Base-by-base conservation (phyloP, 164 flowering plant genomes). In the Vitis riparia region DNA sequence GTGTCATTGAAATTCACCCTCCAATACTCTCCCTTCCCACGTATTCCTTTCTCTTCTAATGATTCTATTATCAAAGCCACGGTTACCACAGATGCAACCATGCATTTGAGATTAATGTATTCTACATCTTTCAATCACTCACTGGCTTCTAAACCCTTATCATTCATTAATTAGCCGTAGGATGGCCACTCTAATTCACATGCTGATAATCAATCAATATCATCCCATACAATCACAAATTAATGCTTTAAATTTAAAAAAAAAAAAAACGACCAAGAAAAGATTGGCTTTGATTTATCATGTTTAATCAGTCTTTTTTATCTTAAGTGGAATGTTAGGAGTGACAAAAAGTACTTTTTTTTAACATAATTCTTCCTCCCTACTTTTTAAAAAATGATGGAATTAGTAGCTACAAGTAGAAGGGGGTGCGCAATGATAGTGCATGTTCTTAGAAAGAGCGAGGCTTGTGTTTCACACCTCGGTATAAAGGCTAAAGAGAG, bases 381-480 rank as follows among this genome's bases (percentile, higher is more conserved):
- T 3, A 37, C 12, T 47, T 59, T 62, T 9, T 49, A 52, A 44
- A 48, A 47, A 37, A 59, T 66, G 70, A n/a, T 58, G 58, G 65
- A 59, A 67, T 64, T 59, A 55, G 59, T 37, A 72, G 62, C 79
- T 57, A 66, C 65, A 30, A 59, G 44, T 37, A 37, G 44, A 37
- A 37, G 44, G 44, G 44, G 73, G 30, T 56, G 32, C 14, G 70
- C 74, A 78, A 81, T 81, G 69, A 78, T 76, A 51, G 76, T 63
- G 30, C 11, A 52, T 67, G 68, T 67, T 56, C 65, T 47, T 56
- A 50, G 67, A 71, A 73, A 37, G 44, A 37, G 44, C 44, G 80
- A 79, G 75, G 76, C 85, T 82, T 82, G 71, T 69, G 74, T 13
- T 69, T 76, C 75, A 82, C 80, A 82, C 77, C 58, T 68, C 29